These are phyloP conservation scores for Triangularia setosa DNA, from an alignment of 2,329 filamentous ascomycete genomes.

Conservation along the genomic window DNA sequence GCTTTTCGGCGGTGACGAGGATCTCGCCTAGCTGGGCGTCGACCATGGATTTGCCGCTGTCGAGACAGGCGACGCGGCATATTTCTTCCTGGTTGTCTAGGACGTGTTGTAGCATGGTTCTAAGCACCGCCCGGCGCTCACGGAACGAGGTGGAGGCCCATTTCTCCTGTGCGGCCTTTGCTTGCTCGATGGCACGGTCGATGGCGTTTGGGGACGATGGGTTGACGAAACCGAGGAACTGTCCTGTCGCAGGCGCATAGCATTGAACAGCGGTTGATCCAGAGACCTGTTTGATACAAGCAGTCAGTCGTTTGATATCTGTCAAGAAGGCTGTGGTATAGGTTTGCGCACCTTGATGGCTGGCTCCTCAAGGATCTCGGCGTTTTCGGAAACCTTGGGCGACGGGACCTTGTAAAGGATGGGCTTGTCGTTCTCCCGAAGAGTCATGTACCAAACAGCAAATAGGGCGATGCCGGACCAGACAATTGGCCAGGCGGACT, in stretches of 20 bases:
- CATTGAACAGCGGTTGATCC: constrained; percentile 71
- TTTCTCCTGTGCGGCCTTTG: constrained; percentile 66
- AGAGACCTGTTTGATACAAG: constrained; percentile 32
- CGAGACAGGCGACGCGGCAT: constrained; percentile 77
- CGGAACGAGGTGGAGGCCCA: constrained; percentile 78
- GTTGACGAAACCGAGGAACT: constrained; percentile 73
- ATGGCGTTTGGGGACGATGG: constrained; percentile 74
- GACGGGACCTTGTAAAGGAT: constrained; percentile 58
- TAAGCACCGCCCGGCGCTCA: constrained; percentile 73
- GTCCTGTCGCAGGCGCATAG: constrained; percentile 85
- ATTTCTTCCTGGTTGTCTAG: constrained; percentile 88
- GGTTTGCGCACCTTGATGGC: constrained; percentile 51
- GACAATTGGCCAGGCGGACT: constrained; percentile 12
- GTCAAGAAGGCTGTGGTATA: neutral
- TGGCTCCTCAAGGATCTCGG: constrained; percentile 55
- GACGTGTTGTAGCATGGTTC: constrained; percentile 75
- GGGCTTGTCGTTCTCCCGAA: constrained; percentile 38
- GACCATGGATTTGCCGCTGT: constrained; percentile 94
- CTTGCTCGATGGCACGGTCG: constrained; percentile 71
- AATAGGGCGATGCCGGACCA: constrained; percentile 17
- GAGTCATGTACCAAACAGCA: constrained; percentile 24
- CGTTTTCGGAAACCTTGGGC: constrained; percentile 58
- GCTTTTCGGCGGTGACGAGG: constrained; percentile 86
- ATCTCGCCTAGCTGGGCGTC: constrained; percentile 94
- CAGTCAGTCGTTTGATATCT: neutral